phyloP scores from a whole-genome alignment of 352 stramenopile species.

The Phytopythium mirpurense region DNA sequence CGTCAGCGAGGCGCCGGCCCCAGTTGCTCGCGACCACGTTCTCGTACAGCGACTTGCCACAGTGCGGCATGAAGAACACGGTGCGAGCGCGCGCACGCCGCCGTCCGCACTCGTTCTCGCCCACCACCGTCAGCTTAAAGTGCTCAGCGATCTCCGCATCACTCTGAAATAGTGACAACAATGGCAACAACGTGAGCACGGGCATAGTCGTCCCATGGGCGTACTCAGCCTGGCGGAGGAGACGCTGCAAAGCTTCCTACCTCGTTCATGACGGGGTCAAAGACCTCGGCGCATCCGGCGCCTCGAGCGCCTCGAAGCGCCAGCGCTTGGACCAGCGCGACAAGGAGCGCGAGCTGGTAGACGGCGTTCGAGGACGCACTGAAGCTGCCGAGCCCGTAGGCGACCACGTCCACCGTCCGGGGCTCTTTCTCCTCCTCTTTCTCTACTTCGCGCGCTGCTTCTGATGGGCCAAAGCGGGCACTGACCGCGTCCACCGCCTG shows the following conservation, averaged over 20 bases:
- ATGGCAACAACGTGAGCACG: neutral
- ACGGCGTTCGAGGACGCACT: slow-evolving; percentile 67
- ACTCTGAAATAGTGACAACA: no score
- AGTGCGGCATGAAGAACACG: slow-evolving; percentile 93
- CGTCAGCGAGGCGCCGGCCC: slow-evolving; percentile 23
- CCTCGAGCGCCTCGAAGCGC: neutral
- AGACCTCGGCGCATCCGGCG: slow-evolving; percentile 31
- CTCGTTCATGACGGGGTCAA: slow-evolving; percentile 79
- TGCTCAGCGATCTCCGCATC: slow-evolving; percentile 43
- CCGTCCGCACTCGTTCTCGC: slow-evolving; percentile 57
- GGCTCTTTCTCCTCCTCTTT: neutral
- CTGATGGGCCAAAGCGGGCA: slow-evolving; percentile 17
- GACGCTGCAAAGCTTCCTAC: slow-evolving; percentile 13
- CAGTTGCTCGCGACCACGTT: slow-evolving; percentile 88
- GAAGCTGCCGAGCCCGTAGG: slow-evolving; percentile 77
- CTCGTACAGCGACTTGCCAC: slow-evolving; percentile 79
- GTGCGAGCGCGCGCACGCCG: slow-evolving; percentile 35
- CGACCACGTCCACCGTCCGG: slow-evolving; percentile 27
- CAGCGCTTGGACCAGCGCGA: slow-evolving; percentile 32
- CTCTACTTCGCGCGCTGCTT: neutral
- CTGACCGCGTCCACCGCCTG: slow-evolving; percentile 19
- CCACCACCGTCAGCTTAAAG: slow-evolving; percentile 41
- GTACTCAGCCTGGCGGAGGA: no score
- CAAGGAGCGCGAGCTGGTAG: slow-evolving; percentile 63
- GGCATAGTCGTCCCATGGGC: no score